Conservation (phyloP, 768 basidiomycete species). For the Kwoniella sp. region DNA sequence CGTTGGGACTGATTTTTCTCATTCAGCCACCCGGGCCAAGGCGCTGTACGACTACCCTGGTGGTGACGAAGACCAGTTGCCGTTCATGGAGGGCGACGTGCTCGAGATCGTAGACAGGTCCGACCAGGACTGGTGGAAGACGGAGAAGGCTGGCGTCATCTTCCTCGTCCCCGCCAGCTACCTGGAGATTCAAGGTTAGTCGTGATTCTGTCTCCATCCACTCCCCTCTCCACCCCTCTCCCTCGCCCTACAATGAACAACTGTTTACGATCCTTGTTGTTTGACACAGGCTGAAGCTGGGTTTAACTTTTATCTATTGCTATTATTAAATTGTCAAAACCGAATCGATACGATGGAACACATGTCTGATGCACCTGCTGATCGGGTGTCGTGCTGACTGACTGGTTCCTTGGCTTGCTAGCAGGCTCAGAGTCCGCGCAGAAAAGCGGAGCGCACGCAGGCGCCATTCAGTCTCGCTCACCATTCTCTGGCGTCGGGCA, state of each 20-base stretch:
- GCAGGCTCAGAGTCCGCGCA: too few species aligned
- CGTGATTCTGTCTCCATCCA: slow-evolving; percentile 42
- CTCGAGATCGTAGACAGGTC: slow-evolving; percentile 73
- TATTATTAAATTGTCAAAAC: too few species aligned
- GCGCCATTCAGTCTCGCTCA: too few species aligned
- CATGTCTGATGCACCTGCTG: too few species aligned
- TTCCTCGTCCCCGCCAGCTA: slow-evolving; percentile 91
- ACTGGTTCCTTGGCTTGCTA: too few species aligned
- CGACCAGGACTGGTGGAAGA: slow-evolving; percentile 95
- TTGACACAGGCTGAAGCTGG: slow-evolving; percentile 70
- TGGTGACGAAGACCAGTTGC: slow-evolving; percentile 70
- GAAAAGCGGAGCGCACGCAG: too few species aligned
- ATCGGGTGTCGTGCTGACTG: too few species aligned
- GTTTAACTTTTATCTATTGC: slow-evolving; percentile 46
- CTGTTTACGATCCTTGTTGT: slow-evolving; percentile 58
- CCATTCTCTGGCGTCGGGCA: too few species aligned
- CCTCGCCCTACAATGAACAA: slow-evolving; percentile 43
- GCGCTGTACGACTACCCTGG: slow-evolving; percentile 76
- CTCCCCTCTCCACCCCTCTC: slow-evolving; percentile 1
- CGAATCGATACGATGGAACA: too few species aligned
- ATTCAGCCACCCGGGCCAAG: slow-evolving; percentile 60
- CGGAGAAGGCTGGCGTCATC: slow-evolving; percentile 75
- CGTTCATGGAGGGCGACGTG: slow-evolving; percentile 74
- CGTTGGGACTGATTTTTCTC: not conserved
- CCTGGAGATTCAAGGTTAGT: slow-evolving; percentile 91